Percentiles rank a stretch among this genome's conserved stretches.
These are phyloP conservation scores for Colletotrichum tanaceti DNA, from an alignment of 2,329 filamentous ascomycete genomes.

Conservation along the genomic window DNA sequence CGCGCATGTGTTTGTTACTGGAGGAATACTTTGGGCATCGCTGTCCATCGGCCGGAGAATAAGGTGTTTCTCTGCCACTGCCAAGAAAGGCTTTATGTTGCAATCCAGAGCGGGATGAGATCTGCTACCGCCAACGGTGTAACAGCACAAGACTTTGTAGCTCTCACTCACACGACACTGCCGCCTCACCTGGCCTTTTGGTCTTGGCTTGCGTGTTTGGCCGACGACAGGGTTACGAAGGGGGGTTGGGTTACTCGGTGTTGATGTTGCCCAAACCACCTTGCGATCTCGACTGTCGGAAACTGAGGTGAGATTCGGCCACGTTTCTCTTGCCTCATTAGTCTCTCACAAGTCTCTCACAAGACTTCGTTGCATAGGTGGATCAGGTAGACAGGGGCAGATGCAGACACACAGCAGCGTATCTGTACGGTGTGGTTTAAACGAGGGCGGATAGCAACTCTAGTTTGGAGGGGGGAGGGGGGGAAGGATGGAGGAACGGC, in stretches of 20 bases:
- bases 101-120: slow-evolving; percentile 24
- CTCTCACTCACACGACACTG: slow-evolving; percentile 5
- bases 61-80: slow-evolving; percentile 1
- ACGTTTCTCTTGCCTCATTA: not conserved
- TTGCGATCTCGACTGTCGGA: not conserved
- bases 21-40: not conserved
- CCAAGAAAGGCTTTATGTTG: slow-evolving; percentile 20
- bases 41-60: not conserved
- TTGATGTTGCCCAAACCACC: not conserved
- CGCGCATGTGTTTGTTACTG: not conserved
- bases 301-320: not conserved
- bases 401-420: not conserved
- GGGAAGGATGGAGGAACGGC: not conserved
- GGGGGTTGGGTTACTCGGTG: not conserved
- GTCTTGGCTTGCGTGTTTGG: slow-evolving; percentile 20
- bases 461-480: not conserved
- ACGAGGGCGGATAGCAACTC: not conserved
- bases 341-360: slow-evolving; percentile 4
- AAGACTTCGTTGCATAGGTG: not conserved
- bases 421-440: not conserved
- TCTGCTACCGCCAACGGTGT: slow-evolving; percentile 21
- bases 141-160: slow-evolving; percentile 4
- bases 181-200: slow-evolving; percentile 17
- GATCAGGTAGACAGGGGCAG: not conserved
- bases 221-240: not conserved